Evolutionary conservation across 768 basidiomycete genomes (phyloP).

Genomic region (Leccinum disarticulatum): DNA sequence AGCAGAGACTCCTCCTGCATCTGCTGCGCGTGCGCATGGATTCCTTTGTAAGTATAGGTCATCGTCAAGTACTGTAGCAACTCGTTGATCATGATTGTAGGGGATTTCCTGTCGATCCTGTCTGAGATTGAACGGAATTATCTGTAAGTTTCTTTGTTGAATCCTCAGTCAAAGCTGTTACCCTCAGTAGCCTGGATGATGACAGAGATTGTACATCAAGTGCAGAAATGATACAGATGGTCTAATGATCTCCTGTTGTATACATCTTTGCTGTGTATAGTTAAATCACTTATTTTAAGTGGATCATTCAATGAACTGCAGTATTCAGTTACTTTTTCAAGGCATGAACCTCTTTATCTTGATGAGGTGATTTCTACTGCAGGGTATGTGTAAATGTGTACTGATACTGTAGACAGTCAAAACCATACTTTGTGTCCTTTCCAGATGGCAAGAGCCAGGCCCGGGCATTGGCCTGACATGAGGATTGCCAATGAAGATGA

Average conservation of each 20-base stretch:
- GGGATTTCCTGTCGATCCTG: conserved; percentile 90
- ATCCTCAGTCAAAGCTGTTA: conserved; percentile 8
- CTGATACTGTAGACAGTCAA: no score
- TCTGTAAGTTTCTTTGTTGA: conserved; percentile 48
- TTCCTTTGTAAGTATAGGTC: conserved; percentile 65
- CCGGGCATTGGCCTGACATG: no score
- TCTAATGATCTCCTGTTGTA: conserved; percentile 7
- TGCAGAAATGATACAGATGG: conserved; percentile 49
- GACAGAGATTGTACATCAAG: conserved; percentile 43
- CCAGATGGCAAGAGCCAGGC: no score
- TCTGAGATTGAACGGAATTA: conserved; percentile 93
- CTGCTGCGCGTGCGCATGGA: conserved; percentile 81
- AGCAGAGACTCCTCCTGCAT: conserved; percentile 75
- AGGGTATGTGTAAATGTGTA: no score
- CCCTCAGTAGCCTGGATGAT: conserved; percentile 50
- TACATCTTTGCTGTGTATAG: neutral
- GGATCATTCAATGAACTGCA: no score
- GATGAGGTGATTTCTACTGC: no score
- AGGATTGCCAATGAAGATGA: no score
- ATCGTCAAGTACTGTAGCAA: neutral
- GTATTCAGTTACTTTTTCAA: no score
- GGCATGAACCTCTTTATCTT: no score
- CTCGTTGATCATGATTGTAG: conserved; percentile 37
- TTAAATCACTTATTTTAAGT: no score
- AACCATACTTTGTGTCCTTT: no score